Percentiles rank a stretch among this genome's conserved stretches.
Conservation (phyloP, 108 stramenopile genomes). For the Bacterosira constricta region DNA sequence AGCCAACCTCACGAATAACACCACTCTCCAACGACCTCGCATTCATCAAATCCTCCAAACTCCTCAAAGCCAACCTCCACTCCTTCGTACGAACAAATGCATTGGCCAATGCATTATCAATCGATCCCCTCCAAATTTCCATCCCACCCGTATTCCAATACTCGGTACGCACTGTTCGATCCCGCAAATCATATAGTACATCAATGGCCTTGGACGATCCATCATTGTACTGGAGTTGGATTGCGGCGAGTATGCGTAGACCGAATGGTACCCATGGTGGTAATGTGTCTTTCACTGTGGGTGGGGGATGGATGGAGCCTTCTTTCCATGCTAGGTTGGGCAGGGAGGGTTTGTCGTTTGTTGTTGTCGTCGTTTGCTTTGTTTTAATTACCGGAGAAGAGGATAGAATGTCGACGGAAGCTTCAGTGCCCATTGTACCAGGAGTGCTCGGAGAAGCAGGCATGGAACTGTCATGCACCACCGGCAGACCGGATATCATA, state of each 20-base stretch:
- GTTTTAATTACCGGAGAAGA: too few species aligned
- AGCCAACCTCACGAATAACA: slow-evolving; percentile 32
- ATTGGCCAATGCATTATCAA: slow-evolving; percentile 73
- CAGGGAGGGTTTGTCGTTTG: neutral
- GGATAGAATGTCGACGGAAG: too few species aligned
- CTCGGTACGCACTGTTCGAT: slow-evolving; percentile 32
- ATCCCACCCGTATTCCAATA: slow-evolving; percentile 38
- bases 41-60: slow-evolving; percentile 64
- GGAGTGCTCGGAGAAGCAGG: neutral
- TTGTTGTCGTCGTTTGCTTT: too few species aligned
- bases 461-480: neutral
- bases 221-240: slow-evolving; percentile 58
- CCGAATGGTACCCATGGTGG: slow-evolving; percentile 44
- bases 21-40: slow-evolving; percentile 35
- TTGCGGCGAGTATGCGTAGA: slow-evolving; percentile 62
- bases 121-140: slow-evolving; percentile 39
- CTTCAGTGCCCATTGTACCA: too few species aligned
- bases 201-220: slow-evolving; percentile 48
- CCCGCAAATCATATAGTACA: slow-evolving; percentile 57
- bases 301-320: slow-evolving; percentile 14
- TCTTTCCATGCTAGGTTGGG: slow-evolving; percentile 28
- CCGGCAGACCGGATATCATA: too few species aligned
- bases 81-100: slow-evolving; percentile 59
- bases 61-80: slow-evolving; percentile 81
- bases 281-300: neutral